Evolutionary conservation across 306 rosid genomes (phyloP).

Genomic region (Casuarina glauca): DNA sequence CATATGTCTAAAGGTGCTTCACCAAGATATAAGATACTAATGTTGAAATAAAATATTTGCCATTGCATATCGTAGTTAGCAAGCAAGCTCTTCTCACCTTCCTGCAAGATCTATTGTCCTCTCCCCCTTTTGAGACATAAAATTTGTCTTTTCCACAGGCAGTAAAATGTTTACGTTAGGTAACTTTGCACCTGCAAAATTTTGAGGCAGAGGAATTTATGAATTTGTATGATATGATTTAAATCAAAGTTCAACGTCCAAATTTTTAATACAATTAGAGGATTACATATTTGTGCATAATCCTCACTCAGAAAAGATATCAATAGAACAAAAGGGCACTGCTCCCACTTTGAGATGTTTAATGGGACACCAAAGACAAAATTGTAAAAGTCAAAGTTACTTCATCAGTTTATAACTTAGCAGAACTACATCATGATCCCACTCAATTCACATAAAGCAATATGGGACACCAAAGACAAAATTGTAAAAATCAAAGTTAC

Average conservation of each 20-base stretch:
- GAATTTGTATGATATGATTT: not conserved
- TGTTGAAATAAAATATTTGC: constrained; percentile 16
- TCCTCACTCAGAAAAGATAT: not conserved
- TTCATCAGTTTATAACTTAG: not conserved
- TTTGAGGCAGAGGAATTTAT: not conserved
- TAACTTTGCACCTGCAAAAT: constrained; percentile 64
- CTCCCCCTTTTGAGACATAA: constrained; percentile 52
- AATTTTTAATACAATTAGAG: not conserved
- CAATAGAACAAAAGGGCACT: not conserved
- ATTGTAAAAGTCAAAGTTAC: not conserved
- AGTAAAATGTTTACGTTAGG: constrained; percentile 64
- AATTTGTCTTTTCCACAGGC: constrained; percentile 49
- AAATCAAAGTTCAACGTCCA: not conserved
- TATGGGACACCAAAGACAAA: not conserved
- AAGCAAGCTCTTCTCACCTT: constrained; percentile 59
- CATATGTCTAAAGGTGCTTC: not conserved
- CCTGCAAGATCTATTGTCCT: constrained; percentile 65
- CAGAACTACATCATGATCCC: not conserved
- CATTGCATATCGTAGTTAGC: constrained; percentile 17
- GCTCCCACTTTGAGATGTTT: not conserved
- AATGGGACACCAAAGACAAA: not conserved
- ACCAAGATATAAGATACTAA: not conserved
- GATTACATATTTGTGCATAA: not conserved
- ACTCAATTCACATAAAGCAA: not conserved
- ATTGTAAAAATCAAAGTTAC: not conserved